A percentile compares a stretch with the other conserved stretches of the same genome.
Conservation (phyloP, 352 stramenopile species). For the Globisporangium canariense region DNA sequence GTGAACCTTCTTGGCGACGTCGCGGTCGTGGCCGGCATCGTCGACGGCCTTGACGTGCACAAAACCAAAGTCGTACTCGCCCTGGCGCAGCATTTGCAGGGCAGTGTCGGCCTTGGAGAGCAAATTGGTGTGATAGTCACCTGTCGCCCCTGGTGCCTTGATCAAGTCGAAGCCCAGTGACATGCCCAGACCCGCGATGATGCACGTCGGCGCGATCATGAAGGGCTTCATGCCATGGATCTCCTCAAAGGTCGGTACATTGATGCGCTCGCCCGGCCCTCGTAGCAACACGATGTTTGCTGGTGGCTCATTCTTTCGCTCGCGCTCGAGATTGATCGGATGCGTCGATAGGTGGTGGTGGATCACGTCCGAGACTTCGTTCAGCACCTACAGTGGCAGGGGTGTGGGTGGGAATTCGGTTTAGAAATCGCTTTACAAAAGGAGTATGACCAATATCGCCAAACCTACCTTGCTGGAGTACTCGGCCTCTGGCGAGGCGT, state of each 20-base stretch:
- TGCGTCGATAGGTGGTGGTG: conserved; percentile 59
- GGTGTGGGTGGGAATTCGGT: not conserved
- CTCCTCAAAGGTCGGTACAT: conserved; percentile 77
- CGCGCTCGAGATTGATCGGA: conserved; percentile 73
- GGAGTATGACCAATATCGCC: not conserved
- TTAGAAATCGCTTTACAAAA: too few relatives aligned
- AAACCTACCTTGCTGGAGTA: conserved; percentile 56
- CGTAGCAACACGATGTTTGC: conserved; percentile 86
- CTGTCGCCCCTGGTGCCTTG: conserved; percentile 66
- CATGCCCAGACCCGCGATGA: conserved; percentile 85
- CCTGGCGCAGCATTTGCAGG: conserved; percentile 35
- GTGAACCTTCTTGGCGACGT: conserved; percentile 81
- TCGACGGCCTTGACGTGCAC: conserved; percentile 87
- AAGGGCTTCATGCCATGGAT: conserved; percentile 81
- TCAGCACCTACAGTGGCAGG: conserved; percentile 38
- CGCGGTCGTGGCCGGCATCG: conserved; percentile 81
- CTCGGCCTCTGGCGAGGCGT: conserved; percentile 57
- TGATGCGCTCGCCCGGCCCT: conserved; percentile 80
- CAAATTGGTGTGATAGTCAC: conserved; percentile 85
- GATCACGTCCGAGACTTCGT: conserved; percentile 70
- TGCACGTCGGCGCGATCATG: conserved; percentile 88
- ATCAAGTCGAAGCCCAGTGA: conserved; percentile 79
- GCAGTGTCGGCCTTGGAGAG: conserved; percentile 77
- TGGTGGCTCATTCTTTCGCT: conserved; percentile 45
- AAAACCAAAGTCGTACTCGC: conserved; percentile 75